A percentile compares a stretch with the other conserved stretches of the same genome.
phyloP scores from a whole-genome alignment of 768 basidiomycete genomes.

The Gymnopilus dilepis region DNA sequence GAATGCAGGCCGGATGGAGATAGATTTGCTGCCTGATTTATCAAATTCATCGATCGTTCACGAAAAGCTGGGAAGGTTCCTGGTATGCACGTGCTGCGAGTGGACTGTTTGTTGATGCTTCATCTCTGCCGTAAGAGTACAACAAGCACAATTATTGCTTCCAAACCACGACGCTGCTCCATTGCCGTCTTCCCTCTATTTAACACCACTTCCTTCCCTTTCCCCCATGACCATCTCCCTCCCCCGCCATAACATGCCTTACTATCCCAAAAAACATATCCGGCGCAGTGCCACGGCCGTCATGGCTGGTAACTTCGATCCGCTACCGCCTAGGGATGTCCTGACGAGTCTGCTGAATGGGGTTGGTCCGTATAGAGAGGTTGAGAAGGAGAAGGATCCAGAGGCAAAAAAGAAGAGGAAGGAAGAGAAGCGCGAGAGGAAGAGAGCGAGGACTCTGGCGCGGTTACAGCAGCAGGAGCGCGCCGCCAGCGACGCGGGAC shows the following conservation, averaged over 20 bases:
- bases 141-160: conserved; percentile 50
- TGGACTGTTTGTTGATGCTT: conserved; percentile 53
- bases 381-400: conserved; percentile 62
- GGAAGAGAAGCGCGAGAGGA: conserved; percentile 56
- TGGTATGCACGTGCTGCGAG: conserved; percentile 51
- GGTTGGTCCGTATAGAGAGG: conserved; percentile 65
- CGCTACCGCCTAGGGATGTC: conserved; percentile 70
- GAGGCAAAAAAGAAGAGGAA: conserved; percentile 57
- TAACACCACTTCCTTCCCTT: conserved; percentile 37
- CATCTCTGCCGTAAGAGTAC: conserved; percentile 52
- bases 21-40: conserved; percentile 44
- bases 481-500: conserved; percentile 29
- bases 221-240: conserved; percentile 29
- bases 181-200: conserved; percentile 45
- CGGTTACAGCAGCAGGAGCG: conserved; percentile 39
- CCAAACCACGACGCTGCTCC: conserved; percentile 57
- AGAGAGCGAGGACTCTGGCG: conserved; percentile 37
- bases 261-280: conserved; percentile 44
- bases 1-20: conserved; percentile 38
- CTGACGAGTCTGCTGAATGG: conserved; percentile 82
- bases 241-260: conserved; percentile 31
- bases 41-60: conserved; percentile 41
- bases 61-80: conserved; percentile 43
- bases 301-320: conserved; percentile 77
- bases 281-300: conserved; percentile 76